These are phyloP conservation scores for Candida piceae DNA, from an alignment of 805 yeast species.

Conservation along the genomic window DNA sequence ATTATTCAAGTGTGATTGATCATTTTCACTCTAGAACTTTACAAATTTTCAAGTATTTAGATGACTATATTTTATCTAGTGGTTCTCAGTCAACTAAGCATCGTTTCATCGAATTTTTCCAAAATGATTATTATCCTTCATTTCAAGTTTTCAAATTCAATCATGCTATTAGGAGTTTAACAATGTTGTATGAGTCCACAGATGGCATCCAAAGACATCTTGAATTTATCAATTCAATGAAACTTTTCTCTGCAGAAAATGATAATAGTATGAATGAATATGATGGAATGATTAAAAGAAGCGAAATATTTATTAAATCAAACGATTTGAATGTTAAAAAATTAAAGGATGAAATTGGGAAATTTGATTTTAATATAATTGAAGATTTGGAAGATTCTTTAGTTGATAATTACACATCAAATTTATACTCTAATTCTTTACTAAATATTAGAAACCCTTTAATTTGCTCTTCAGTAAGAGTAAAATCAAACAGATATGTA, in stretches of 20 bases:
- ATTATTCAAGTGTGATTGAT: constrained; percentile 14
- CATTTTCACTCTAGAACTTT: constrained; percentile 4
- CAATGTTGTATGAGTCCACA: constrained; percentile 12
- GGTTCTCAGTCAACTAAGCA: constrained; percentile 9
- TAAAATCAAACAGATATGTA: too few species aligned
- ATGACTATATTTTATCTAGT: constrained; percentile 3
- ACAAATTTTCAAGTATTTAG: constrained; percentile 11
- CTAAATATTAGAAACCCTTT: neutral
- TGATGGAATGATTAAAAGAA: constrained; percentile 15
- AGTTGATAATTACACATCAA: constrained; percentile 10
- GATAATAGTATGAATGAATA: constrained; percentile 13
- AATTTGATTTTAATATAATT: constrained; percentile 7
- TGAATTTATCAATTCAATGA: constrained; percentile 15
- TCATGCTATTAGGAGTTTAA: constrained; percentile 18
- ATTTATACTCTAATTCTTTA: constrained; percentile 2
- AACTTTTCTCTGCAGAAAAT: constrained; percentile 10
- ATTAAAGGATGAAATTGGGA: constrained; percentile 5
- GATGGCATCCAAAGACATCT: constrained; percentile 13
- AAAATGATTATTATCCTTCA: constrained; percentile 9
- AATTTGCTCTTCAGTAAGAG: constrained; percentile 13
- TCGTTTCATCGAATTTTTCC: constrained; percentile 8
- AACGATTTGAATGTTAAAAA: constrained; percentile 11
- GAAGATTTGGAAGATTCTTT: constrained; percentile 14
- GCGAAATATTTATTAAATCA: constrained; percentile 13
- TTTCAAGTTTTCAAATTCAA: constrained; percentile 20